Evolutionary conservation across 1,284 basidiomycete species (phyloP).

Genomic region (Naganishia sp.): DNA sequence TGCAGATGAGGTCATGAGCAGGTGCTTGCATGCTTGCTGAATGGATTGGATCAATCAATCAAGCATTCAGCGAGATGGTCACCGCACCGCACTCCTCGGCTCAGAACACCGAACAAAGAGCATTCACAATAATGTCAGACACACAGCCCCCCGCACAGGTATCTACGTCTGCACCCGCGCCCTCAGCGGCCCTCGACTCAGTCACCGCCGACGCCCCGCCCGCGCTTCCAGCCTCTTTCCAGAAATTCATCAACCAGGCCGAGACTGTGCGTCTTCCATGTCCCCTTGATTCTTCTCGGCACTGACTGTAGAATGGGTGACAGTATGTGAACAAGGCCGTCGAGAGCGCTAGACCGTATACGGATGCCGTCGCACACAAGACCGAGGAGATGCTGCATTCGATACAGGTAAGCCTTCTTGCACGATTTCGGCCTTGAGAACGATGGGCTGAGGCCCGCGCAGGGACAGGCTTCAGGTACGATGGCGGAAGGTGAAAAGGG

Average conservation of each 20-base stretch:
- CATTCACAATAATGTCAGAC: slow-evolving; percentile 26
- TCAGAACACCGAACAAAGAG: neutral
- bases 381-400: slow-evolving; percentile 45
- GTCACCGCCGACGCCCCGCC: slow-evolving; percentile 37
- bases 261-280: slow-evolving; percentile 43
- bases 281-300: too few relatives aligned
- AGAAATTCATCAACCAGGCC: slow-evolving; percentile 42
- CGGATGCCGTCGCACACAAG: slow-evolving; percentile 48
- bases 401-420: slow-evolving; percentile 39
- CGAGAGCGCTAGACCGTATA: slow-evolving; percentile 42
- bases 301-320: neutral
- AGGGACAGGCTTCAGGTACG: slow-evolving; percentile 4
- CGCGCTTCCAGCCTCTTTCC: slow-evolving; percentile 41
- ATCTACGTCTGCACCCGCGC: slow-evolving; percentile 33
- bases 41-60: too few relatives aligned
- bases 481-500: slow-evolving; percentile 1
- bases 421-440: too few relatives aligned
- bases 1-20: neutral
- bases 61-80: too few relatives aligned
- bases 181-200: slow-evolving; percentile 41
- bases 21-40: neutral
- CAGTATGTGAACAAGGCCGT: slow-evolving; percentile 42
- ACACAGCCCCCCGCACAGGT: neutral
- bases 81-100: neutral
- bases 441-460: neutral